Evolutionary conservation across 1,284 basidiomycete genomes (phyloP), one percentile per base, ranked within the genome.

Genomic region (Heterobasidion occidentale): DNA sequence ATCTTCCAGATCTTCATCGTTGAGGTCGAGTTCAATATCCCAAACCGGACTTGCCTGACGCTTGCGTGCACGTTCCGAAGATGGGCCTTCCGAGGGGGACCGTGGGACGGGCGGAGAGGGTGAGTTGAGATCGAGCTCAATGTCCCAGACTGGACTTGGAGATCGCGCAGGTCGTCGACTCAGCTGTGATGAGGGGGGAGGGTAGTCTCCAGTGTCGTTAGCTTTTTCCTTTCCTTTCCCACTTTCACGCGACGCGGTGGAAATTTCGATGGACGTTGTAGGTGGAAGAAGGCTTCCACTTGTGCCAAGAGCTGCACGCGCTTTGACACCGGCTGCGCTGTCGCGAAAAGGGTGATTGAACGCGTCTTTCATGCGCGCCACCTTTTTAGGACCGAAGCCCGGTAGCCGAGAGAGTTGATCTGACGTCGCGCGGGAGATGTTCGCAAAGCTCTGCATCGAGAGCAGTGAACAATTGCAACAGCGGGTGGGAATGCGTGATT

Each of bases 301-400:
- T 9, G 1, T 27, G 15, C 44, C 12, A 36, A 36, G 7, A 20
- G 38, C n/a, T 15, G 46, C 11, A 4, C 2, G 53, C 15, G 19
- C 55, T 14, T 15, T 44, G 42, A 15, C n/a, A 6, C 44, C n/a
- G 65, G 68, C 67, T 1, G 78, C 75, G 46, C 72, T 79, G 3
- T 84, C 84, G 53, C 85, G 76, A 63, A 92, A 83, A 1, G 90
- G 87, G 59, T 86, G 87, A 55, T 89, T 84, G 64, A 92, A 89
- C 0, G 88, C 86, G 57, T 86, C 88, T 64, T 84, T 84, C 50
- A 91, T 77, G 58, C 89, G 81, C 64, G 86, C 90, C 38, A 96
- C 94, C 71, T 99, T 99, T 56, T 94, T 86, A 61, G 92, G 91
- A 2, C 97, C 97, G 56, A 99, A 89, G 0, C 97, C 97, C 4